A percentile compares a stretch with the other conserved stretches of the same genome.
Conservation (phyloP, 2,329 filamentous ascomycete genomes). For the Ophiostoma novo-ulmi region DNA sequence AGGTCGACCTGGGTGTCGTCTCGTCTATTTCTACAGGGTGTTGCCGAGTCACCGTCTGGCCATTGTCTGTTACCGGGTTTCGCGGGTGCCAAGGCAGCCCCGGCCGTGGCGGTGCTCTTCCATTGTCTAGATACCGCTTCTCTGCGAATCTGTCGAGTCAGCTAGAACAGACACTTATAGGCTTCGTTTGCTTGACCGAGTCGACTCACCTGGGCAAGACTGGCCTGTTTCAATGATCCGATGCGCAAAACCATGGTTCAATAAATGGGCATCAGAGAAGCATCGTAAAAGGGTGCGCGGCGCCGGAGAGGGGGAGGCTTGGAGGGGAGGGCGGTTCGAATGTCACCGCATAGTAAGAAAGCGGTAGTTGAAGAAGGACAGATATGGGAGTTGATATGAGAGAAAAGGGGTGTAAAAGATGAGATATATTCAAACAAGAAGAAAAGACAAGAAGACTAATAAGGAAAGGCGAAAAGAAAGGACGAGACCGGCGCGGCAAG, state of each 20-base stretch:
- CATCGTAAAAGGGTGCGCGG: conserved; percentile 17
- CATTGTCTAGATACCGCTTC: conserved; percentile 22
- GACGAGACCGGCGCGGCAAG: neutral
- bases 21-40: neutral
- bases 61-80: neutral
- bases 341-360: conserved; percentile 10
- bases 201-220: conserved; percentile 34
- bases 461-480: neutral
- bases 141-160: conserved; percentile 19
- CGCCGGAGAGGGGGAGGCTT: neutral
- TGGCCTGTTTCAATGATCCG: conserved; percentile 39
- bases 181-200: conserved; percentile 8
- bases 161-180: neutral
- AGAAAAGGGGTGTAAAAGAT: neutral
- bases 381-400: neutral
- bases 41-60: conserved; percentile 7
- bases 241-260: conserved; percentile 39
- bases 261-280: conserved; percentile 14
- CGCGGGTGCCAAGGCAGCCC: conserved; percentile 9
- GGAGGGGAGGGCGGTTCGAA: neutral
- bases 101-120: conserved; percentile 20
- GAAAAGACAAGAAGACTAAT: neutral
- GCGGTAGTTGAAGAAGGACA: neutral
- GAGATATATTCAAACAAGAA: neutral
- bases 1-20: conserved; percentile 23